Percentiles rank a stretch among this genome's conserved stretches.
Evolutionary conservation across 2,329 filamentous ascomycete genomes (phyloP).

Genomic region (Didymella sp.): DNA sequence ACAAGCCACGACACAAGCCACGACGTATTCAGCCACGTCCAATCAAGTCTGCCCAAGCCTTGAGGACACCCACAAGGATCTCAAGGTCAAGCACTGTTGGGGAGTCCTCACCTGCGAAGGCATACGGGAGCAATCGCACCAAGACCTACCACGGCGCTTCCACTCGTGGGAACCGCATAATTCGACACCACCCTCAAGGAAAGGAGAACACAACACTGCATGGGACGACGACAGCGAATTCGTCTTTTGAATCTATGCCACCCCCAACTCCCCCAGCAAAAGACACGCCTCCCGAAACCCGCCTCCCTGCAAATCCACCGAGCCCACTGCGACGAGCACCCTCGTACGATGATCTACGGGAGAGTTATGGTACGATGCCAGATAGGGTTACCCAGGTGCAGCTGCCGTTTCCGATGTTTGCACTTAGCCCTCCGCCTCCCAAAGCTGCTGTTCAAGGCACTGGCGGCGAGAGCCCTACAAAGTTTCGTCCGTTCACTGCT

Average conservation of each 20-base stretch:
- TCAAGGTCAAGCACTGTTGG: conserved; percentile 33
- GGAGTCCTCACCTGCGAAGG: conserved; percentile 35
- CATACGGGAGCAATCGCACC: conserved; percentile 20
- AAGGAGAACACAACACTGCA: conserved; percentile 16
- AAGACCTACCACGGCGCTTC: neutral
- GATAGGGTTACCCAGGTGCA: conserved; percentile 18
- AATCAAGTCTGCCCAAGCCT: conserved; percentile 22
- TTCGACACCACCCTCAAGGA: conserved; percentile 19
- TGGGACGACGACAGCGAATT: conserved; percentile 3
- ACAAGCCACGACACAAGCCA: conserved; percentile 20
- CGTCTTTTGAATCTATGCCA: conserved; percentile 20
- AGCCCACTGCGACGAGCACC: conserved; percentile 31
- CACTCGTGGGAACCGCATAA: conserved; percentile 1
- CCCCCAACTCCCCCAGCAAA: conserved; percentile 55
- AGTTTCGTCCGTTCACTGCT: conserved; percentile 32
- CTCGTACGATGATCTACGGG: conserved; percentile 24
- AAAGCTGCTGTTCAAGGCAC: conserved; percentile 18
- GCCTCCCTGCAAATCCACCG: conserved; percentile 7
- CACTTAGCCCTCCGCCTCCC: conserved; percentile 21
- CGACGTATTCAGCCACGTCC: conserved; percentile 22
- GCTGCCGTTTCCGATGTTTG: conserved; percentile 26
- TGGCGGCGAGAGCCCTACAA: conserved; percentile 32
- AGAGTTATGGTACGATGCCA: conserved; percentile 20
- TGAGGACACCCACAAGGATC: conserved; percentile 23
- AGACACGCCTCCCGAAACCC: conserved; percentile 50